Percentiles rank a stretch among this genome's conserved stretches.
phyloP scores from a whole-genome alignment of 1,284 basidiomycete genomes.

The Melampsora medusae region DNA sequence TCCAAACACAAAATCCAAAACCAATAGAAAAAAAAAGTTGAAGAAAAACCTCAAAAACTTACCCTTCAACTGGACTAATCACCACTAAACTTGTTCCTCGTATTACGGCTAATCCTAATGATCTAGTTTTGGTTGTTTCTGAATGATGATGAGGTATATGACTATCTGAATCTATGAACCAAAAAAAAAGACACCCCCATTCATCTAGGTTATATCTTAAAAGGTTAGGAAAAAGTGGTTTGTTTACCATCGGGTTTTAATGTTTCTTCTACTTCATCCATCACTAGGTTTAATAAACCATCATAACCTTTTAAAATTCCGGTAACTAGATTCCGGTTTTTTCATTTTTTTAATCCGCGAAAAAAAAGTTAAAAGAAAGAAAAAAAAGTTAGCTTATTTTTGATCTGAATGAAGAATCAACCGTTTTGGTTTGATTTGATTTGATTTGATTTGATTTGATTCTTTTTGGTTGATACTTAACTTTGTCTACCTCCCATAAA shows the following conservation, averaged over 20 bases:
- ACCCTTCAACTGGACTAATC: slow-evolving; percentile 87
- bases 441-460: too few relatives aligned
- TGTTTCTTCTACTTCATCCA: slow-evolving; percentile 81
- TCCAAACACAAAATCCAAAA: neutral
- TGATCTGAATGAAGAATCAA: too few relatives aligned
- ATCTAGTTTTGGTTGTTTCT: slow-evolving; percentile 60
- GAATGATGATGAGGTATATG: too few relatives aligned
- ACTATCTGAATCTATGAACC: neutral
- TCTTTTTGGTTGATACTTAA: slow-evolving; percentile 52
- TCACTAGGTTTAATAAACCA: slow-evolving; percentile 90
- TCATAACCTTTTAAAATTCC: slow-evolving; percentile 93
- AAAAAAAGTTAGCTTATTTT: too few relatives aligned
- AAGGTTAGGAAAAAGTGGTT: too few relatives aligned
- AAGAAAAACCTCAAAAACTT: slow-evolving; percentile 55
- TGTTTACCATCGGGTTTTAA: slow-evolving; percentile 50
- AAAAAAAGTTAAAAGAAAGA: too few relatives aligned
- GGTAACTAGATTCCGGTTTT: slow-evolving; percentile 63
- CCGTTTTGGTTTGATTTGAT: too few relatives aligned
- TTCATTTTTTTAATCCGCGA: neutral
- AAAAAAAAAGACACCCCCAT: neutral
- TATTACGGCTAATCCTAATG: slow-evolving; percentile 78
- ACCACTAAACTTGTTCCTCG: slow-evolving; percentile 88
- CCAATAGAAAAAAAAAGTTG: neutral
- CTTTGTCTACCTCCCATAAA: slow-evolving; percentile 95
- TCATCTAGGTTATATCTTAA: neutral